These are phyloP conservation scores for Phytophthora colocasiae DNA, from an alignment of 352 stramenopile genomes.

Conservation along the genomic window DNA sequence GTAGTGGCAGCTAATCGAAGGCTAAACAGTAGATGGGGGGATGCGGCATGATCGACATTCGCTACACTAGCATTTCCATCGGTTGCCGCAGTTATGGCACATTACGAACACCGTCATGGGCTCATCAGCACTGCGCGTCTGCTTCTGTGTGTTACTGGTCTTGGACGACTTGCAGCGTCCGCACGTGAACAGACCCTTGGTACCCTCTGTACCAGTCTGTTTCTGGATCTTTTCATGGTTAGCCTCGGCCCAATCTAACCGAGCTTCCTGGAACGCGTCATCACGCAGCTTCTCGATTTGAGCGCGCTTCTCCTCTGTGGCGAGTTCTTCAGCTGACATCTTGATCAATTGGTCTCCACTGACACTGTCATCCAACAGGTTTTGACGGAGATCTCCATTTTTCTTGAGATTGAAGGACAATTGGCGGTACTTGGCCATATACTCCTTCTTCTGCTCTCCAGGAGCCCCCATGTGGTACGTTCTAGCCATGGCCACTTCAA, in stretches of 20 bases:
- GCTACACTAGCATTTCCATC: constrained; percentile 92
- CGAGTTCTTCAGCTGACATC: constrained; percentile 88
- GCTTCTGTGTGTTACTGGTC: constrained; percentile 97
- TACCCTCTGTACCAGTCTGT: constrained; percentile 77
- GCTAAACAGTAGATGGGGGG: constrained; percentile 13
- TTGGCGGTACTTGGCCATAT: constrained; percentile 89
- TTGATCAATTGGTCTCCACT: constrained; percentile 77
- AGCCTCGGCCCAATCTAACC: constrained; percentile 90
- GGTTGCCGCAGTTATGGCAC: constrained; percentile 97
- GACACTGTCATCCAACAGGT: constrained; percentile 75
- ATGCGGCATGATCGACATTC: constrained; percentile 25
- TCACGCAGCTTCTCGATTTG: constrained; percentile 86
- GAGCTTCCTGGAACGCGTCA: constrained; percentile 85
- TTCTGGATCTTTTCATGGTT: constrained; percentile 94
- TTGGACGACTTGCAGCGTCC: constrained; percentile 96
- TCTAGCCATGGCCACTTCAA: constrained; percentile 82
- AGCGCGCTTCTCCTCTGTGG: constrained; percentile 86
- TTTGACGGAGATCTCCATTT: constrained; percentile 80
- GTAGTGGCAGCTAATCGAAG: constrained; percentile 26
- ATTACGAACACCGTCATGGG: constrained; percentile 98
- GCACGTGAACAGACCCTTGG: constrained; percentile 91
- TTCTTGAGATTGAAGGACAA: constrained; percentile 94
- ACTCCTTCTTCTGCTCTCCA: constrained; percentile 89
- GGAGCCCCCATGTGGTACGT: constrained; percentile 73
- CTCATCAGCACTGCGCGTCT: constrained; percentile 98